Conservation (phyloP, 108 stramenopile genomes). For the Schizochytrium sp. region DNA sequence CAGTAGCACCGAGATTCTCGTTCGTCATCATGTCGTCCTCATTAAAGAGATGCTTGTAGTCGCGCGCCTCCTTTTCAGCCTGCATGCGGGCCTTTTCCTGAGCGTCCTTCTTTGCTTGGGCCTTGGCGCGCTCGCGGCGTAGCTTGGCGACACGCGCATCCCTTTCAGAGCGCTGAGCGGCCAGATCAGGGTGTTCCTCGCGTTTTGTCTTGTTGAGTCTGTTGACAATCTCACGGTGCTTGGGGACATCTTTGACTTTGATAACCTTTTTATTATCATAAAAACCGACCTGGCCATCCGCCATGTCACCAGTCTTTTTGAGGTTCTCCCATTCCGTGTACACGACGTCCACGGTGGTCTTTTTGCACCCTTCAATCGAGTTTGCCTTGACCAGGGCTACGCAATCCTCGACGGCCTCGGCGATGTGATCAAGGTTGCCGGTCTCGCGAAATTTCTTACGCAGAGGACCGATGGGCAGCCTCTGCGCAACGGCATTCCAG, state of each 20-base stretch:
- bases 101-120: constrained; percentile 8
- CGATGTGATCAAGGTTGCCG: not conserved
- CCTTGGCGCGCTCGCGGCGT: not conserved
- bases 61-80: constrained; percentile 24
- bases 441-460: not conserved
- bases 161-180: constrained; percentile 3
- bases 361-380: constrained; percentile 58
- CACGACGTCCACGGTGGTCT: constrained; percentile 39
- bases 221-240: not conserved
- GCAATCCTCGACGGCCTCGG: constrained; percentile 29
- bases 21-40: constrained; percentile 28
- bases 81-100: not conserved
- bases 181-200: constrained; percentile 43
- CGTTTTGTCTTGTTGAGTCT: constrained; percentile 46
- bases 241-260: not conserved
- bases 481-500: not conserved
- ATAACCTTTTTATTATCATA: constrained; percentile 29
- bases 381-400: constrained; percentile 50
- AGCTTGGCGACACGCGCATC: not conserved
- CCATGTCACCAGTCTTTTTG: constrained; percentile 49
- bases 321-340: constrained; percentile 58
- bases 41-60: constrained; percentile 23
- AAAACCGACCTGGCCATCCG: constrained; percentile 55
- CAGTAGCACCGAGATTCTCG: not conserved
- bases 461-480: not conserved